Base-by-base conservation (phyloP, 345 rosid species). In the Citrus mangshanensis region DNA sequence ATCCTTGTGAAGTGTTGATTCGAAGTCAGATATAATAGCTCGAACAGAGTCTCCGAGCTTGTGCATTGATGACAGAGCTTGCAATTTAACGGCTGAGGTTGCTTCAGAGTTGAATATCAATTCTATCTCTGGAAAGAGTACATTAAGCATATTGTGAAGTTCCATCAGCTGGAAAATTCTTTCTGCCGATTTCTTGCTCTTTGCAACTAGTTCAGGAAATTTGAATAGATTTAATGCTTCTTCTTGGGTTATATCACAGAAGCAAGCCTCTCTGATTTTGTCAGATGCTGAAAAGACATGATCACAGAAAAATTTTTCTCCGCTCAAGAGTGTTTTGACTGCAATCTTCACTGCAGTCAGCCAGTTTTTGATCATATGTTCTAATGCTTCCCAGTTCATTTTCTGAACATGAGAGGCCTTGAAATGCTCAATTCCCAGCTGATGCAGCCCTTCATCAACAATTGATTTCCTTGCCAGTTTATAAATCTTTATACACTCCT, bases 91-190 rank as follows among this genome's bases (percentile, higher is more conserved):
- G 8, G 79, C 75, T 21, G 92, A 73, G 40, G 91, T 85, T 51
- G 91, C 88, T 71, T 91, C 89, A n/a, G 63, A 84, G 81, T 81
- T 77, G 90, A 96, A 96, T 40, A 88, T 88, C 22, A 87, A 74
- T 54, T 91, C 93, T 25, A 94, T 89, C 32, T 94, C 97, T 1
- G 88, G 92, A 91, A 87, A 88, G 66, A 89, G 91, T 35, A 91
- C 87, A 21, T 82, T 84, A 34, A 91, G 82, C 4, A 89, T 85
- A 62, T 86, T 88, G 66, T 93, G 88, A 68, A 96, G 91, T 74
- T 94, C 93, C 72, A 96, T 83, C 4, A 87, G 74, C 54, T 68
- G 82, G 87, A 89, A 89, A 79, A 94, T 85, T 78, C 86, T 89
- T 79, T 88, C 94, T 0, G 84, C 88, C 0, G 85, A 72, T 68